Evolutionary conservation across 2,329 filamentous ascomycete genomes (phyloP).

Genomic region (Sphaerulina musiva): DNA sequence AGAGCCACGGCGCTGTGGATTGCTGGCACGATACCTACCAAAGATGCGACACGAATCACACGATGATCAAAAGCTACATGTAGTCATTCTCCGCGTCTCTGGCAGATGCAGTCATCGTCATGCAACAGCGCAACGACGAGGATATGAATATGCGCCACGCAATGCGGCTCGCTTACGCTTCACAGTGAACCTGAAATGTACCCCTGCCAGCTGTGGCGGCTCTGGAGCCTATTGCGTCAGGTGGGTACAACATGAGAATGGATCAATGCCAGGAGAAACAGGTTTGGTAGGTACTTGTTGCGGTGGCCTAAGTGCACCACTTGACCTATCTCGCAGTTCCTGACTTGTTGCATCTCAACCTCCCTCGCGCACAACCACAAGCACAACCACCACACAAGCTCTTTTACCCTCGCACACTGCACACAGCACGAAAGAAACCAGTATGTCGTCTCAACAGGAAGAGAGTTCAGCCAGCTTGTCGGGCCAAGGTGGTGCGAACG

Average conservation of each 20-base stretch:
- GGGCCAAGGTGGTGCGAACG: slow-evolving; percentile 26
- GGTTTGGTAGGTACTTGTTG: slow-evolving; percentile 18
- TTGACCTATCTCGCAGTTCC: slow-evolving; percentile 7
- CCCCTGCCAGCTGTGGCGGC: slow-evolving; percentile 22
- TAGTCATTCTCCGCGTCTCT: not conserved
- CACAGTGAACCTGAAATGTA: slow-evolving; percentile 5
- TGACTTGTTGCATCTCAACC: not conserved
- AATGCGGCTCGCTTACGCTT: slow-evolving; percentile 9
- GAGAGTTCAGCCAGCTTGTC: slow-evolving; percentile 20
- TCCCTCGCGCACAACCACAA: not conserved
- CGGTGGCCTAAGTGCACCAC: slow-evolving; percentile 10
- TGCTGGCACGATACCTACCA: not conserved
- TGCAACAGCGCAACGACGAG: not conserved
- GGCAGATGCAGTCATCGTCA: slow-evolving; percentile 2
- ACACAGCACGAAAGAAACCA: slow-evolving; percentile 10
- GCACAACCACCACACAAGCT: slow-evolving; percentile 1
- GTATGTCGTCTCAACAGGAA: slow-evolving; percentile 23
- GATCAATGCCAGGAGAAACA: slow-evolving; percentile 19
- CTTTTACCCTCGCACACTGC: not conserved
- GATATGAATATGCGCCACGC: slow-evolving; percentile 7
- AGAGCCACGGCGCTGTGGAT: not conserved
- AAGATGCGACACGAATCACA: not conserved
- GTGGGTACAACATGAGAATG: slow-evolving; percentile 15
- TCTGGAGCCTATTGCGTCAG: slow-evolving; percentile 24
- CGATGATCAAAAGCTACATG: not conserved